Conservation (phyloP, 805 yeast genomes). For the Candida dajiaensis region DNA sequence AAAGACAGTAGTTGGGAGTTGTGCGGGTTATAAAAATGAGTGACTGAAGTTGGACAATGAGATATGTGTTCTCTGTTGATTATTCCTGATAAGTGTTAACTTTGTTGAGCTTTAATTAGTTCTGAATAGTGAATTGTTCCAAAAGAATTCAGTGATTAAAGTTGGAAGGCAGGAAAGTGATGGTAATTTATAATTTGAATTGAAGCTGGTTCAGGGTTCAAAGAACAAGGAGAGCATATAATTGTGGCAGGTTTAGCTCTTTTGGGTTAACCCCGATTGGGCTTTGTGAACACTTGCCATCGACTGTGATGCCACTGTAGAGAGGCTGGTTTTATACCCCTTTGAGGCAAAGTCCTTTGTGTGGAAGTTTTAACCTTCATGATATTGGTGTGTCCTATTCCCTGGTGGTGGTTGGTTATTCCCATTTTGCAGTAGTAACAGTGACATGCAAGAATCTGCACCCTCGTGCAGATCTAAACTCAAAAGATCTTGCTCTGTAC, state of each 20-base stretch:
- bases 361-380: neutral
- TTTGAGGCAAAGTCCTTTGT: too few relatives aligned
- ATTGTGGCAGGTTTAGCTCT: neutral
- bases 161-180: neutral
- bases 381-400: too few relatives aligned
- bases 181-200: neutral
- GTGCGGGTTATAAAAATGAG: slow-evolving; percentile 13
- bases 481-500: neutral
- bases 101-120: too few relatives aligned
- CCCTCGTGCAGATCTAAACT: neutral
- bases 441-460: neutral
- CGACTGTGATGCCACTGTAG: neutral
- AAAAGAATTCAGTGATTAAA: too few relatives aligned
- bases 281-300: too few relatives aligned
- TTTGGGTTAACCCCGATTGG: neutral
- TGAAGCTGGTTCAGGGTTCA: neutral
- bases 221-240: neutral
- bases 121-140: neutral
- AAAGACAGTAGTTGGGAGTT: slow-evolving; percentile 18
- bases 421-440: neutral
- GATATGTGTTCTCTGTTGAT: neutral
- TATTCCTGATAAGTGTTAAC: neutral
- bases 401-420: neutral
- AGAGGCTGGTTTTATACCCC: neutral
- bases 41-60: slow-evolving; percentile 22